Conservation (phyloP, 306 rosid genomes). For the Prunus mume region DNA sequence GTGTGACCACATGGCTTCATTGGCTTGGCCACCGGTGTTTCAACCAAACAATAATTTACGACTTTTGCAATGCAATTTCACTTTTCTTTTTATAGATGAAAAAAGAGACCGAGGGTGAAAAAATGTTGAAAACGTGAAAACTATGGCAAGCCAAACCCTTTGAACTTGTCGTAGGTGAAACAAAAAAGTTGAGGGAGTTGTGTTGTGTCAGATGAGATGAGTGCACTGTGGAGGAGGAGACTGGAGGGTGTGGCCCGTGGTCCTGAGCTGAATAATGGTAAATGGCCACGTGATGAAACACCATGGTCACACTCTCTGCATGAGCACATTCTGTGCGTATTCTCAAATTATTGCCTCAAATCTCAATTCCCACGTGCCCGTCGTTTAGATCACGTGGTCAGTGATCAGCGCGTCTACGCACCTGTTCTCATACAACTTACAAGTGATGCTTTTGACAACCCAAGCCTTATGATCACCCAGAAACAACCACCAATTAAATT, state of each 20-base stretch:
- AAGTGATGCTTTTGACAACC: no score
- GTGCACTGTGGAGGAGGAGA: neutral
- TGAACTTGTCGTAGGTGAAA: no score
- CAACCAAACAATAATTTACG: neutral
- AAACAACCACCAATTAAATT: no score
- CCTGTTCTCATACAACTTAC: no score
- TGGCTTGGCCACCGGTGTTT: neutral
- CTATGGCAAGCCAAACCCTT: no score
- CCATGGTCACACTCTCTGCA: neutral
- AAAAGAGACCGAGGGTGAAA: no score
- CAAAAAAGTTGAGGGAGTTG: no score
- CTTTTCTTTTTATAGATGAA: no score
- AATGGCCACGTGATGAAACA: constrained; percentile 24
- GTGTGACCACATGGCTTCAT: neutral
- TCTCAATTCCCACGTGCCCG: constrained; percentile 30
- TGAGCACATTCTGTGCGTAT: neutral
- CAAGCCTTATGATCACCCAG: no score
- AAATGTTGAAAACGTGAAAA: no score
- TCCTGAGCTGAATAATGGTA: neutral
- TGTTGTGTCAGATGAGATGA: no score
- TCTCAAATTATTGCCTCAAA: constrained; percentile 13
- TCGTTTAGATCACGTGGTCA: constrained; percentile 22
- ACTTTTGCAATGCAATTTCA: neutral
- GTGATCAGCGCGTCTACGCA: neutral
- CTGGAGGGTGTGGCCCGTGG: constrained; percentile 15